phyloP scores from a whole-genome alignment of 345 rosid genomes.

The Punica granatum region DNA sequence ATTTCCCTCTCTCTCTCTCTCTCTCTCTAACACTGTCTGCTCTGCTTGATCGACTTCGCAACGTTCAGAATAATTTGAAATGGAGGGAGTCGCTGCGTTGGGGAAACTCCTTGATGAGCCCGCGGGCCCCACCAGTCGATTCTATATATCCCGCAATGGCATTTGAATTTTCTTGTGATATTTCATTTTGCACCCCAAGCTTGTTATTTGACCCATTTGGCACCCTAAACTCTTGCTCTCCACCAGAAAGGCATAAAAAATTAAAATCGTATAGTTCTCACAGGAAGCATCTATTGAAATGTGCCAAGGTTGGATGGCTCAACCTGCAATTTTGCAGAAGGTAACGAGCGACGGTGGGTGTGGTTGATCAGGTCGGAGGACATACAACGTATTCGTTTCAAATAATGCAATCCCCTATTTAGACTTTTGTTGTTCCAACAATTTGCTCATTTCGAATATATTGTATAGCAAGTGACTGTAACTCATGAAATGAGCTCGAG shows the following conservation, averaged over 20 bases:
- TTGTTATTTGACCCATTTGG: neutral
- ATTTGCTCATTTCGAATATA: too few species aligned
- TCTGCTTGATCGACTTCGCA: neutral
- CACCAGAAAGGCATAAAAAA: neutral
- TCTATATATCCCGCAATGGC: too few species aligned
- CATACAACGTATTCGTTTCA: too few species aligned
- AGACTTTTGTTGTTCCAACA: too few species aligned
- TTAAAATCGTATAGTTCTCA: neutral
- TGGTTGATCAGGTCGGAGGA: too few species aligned
- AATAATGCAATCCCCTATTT: too few species aligned
- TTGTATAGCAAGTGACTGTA: too few species aligned
- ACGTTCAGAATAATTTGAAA: slow-evolving; percentile 10
- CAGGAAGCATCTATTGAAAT: too few species aligned
- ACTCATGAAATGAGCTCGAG: too few species aligned
- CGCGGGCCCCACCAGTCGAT: neutral
- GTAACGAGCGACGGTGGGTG: too few species aligned
- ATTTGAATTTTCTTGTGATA: neutral
- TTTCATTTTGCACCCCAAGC: neutral
- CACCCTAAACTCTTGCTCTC: neutral
- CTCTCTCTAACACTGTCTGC: neutral
- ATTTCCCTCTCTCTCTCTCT: slow-evolving; percentile 18
- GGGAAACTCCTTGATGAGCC: neutral
- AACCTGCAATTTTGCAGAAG: too few species aligned
- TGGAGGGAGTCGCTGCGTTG: neutral
- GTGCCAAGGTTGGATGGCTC: too few species aligned